Conservation (phyloP, 2,329 filamentous ascomycete genomes). For the Neoascochyta sp. region DNA sequence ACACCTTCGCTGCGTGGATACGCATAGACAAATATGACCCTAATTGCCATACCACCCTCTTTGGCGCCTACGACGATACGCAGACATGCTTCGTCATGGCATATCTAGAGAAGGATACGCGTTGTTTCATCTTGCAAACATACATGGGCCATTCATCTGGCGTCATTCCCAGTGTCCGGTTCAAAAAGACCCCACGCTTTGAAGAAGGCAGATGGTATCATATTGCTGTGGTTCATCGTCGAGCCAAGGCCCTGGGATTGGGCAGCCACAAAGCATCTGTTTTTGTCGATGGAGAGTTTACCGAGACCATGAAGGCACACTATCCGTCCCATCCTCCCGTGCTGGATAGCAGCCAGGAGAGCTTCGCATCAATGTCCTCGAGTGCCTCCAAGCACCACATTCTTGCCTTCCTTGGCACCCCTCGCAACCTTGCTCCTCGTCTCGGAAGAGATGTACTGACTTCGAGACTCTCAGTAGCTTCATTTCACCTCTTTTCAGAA, state of each 20-base stretch:
- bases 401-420: slow-evolving; percentile 90
- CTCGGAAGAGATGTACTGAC: slow-evolving; percentile 68
- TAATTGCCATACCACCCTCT: slow-evolving; percentile 85
- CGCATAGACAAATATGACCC: slow-evolving; percentile 82
- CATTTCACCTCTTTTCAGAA: slow-evolving; percentile 84
- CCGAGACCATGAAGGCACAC: slow-evolving; percentile 83
- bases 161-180: slow-evolving; percentile 81
- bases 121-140: slow-evolving; percentile 92
- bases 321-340: slow-evolving; percentile 76
- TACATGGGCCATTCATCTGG: slow-evolving; percentile 70
- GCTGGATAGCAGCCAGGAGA: slow-evolving; percentile 60
- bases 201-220: slow-evolving; percentile 84
- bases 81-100: slow-evolving; percentile 92
- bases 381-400: slow-evolving; percentile 62
- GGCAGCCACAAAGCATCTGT: slow-evolving; percentile 76
- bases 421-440: slow-evolving; percentile 75
- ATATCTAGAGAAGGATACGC: slow-evolving; percentile 90
- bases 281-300: slow-evolving; percentile 90
- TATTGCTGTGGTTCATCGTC: slow-evolving; percentile 79
- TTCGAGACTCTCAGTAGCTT: slow-evolving; percentile 85
- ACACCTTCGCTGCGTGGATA: slow-evolving; percentile 87
- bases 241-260: slow-evolving; percentile 63
- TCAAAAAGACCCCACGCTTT: slow-evolving; percentile 83
- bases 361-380: slow-evolving; percentile 65
- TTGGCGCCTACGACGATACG: slow-evolving; percentile 86